A percentile compares a stretch with the other conserved stretches of the same genome.
Conservation (phyloP, 257 asterid species). For the Capsicum chinense region DNA sequence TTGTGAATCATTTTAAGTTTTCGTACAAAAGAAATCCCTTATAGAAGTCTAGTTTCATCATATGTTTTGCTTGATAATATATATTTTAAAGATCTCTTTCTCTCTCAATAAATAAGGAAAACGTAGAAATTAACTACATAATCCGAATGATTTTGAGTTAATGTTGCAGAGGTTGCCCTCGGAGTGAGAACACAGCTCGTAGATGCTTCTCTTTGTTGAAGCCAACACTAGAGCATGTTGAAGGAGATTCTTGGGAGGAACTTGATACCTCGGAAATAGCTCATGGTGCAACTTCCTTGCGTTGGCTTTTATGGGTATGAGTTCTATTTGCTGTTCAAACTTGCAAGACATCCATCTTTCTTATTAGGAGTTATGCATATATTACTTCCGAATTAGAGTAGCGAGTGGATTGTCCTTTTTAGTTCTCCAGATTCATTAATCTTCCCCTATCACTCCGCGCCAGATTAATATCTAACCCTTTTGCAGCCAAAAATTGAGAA, state of each 20-base stretch:
- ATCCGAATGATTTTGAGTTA: constrained; percentile 64
- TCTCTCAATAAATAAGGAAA: background rate
- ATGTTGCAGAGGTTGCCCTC: constrained; percentile 92
- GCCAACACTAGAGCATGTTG: constrained; percentile 62
- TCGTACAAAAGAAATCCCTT: background rate
- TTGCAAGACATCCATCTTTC: background rate
- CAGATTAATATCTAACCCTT: background rate
- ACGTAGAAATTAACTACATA: constrained; percentile 33
- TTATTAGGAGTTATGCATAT: background rate
- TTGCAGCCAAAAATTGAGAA: constrained; percentile 81
- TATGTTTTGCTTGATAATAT: background rate
- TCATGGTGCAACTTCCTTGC: constrained; percentile 70
- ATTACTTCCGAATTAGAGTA: background rate
- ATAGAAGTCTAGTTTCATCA: background rate
- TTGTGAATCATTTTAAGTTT: constrained; percentile 11
- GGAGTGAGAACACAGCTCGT: constrained; percentile 71
- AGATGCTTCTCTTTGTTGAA: constrained; percentile 67
- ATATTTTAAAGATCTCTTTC: background rate
- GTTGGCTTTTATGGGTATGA: constrained; percentile 97
- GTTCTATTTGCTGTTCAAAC: constrained; percentile 17
- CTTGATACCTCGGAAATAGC: constrained; percentile 65
- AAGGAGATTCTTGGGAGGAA: constrained; percentile 98
- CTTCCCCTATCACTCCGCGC: background rate
- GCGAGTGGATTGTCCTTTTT: background rate
- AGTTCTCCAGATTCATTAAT: constrained; percentile 1